Conservation (phyloP, 768 basidiomycete genomes). For the Tephrocybe sp. region DNA sequence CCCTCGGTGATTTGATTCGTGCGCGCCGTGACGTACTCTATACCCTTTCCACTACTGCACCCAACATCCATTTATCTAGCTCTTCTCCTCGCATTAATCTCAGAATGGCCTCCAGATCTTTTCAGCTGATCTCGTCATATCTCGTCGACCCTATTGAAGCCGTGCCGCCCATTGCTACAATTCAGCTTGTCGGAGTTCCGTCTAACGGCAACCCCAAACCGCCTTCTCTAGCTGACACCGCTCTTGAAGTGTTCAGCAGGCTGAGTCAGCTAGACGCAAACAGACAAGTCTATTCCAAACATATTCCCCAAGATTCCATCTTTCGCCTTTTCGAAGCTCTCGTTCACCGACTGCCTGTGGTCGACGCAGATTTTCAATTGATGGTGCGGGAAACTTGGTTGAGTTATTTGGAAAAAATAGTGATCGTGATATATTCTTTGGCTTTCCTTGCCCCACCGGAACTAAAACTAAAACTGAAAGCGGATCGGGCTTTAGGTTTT, state of each 20-base stretch:
- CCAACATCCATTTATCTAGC: conserved; percentile 48
- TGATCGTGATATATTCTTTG: conserved; percentile 85
- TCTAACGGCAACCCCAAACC: conserved; percentile 46
- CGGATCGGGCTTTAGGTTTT: conserved; percentile 66
- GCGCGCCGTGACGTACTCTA: conserved; percentile 78
- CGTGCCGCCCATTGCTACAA: conserved; percentile 56
- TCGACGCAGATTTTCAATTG: conserved; percentile 72
- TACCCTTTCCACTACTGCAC: conserved; percentile 63
- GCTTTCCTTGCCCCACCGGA: conserved; percentile 79
- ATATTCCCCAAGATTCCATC: conserved; percentile 58
- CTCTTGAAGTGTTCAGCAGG: conserved; percentile 85
- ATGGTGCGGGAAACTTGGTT: conserved; percentile 68
- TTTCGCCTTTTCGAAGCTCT: conserved; percentile 67
- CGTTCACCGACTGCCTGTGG: conserved; percentile 81
- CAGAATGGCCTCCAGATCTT: conserved; percentile 56
- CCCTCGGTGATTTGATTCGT: conserved; percentile 68
- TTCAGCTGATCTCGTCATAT: conserved; percentile 72
- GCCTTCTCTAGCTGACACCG: conserved; percentile 64
- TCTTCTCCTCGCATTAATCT: conserved; percentile 40
- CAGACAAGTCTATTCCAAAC: conserved; percentile 66
- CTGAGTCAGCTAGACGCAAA: conserved; percentile 77
- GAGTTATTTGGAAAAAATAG: conserved; percentile 74
- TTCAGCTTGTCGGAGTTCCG: conserved; percentile 53
- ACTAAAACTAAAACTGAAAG: conserved; percentile 70
- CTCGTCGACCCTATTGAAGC: conserved; percentile 70